Base-by-base conservation (phyloP, 164 flowering plant genomes). In the Kalanchoe fedtschenkoi region DNA sequence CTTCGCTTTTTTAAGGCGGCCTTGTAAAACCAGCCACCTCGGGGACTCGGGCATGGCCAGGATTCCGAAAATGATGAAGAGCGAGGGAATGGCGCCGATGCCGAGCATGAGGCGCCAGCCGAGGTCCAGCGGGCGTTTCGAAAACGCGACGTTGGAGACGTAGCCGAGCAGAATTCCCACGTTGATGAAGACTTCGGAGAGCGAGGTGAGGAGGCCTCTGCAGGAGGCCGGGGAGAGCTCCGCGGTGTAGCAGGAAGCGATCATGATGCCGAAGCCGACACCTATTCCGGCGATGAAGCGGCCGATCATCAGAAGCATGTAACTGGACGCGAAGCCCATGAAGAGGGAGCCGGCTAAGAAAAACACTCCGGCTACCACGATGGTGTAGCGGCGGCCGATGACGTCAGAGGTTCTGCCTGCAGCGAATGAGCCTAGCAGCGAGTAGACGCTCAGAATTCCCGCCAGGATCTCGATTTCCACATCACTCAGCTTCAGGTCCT, bases 41-140 rank as follows among this genome's bases (percentile, higher is more conserved):
- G 82, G 79, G n/a, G 79, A 78, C 63, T 76, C 79, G 0, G 82
- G 82, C 58, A 78, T 74, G n/a, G 74, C 21, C 24, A 76, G 66
- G 6, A 74, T 51, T 2, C 76, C 75, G 34, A 70, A 51, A 33
- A 66, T 72, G 11, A 78, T 71, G 15, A 74, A 70, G 7, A 76
- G 42, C 5, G 82, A 71, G 1, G 82, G 82, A 42, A 75, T 60
- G 32, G 74, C 62, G n/a, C 79, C 77, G 16, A 71, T 69, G 33
- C 35, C 79, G 34, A 78, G 77, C 79, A 75, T 75, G 34, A 78
- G 13, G 32, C 82, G 57, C 82, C 82, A 76, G 56, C 61, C 71
- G 37, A 66, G 53, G 47, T 74, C 72, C 14, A 39, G 35, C 0
- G 75, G 65, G 19, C 76, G 70, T 3, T 70, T 69, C 17, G 82